phyloP scores from a whole-genome alignment of 1,284 basidiomycete genomes.

The Coniferiporia weirii region DNA sequence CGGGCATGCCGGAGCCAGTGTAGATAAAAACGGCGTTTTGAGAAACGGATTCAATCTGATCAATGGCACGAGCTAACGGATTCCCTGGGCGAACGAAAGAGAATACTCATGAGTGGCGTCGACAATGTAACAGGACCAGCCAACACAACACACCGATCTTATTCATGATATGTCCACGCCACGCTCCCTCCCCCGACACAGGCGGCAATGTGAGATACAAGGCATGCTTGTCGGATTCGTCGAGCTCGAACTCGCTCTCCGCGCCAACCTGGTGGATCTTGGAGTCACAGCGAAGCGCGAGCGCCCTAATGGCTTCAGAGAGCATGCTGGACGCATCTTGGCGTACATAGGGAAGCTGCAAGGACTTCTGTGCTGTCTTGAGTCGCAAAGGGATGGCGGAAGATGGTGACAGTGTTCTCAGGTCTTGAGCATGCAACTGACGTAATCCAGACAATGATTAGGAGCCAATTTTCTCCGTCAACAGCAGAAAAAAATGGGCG shows the following conservation, averaged over 20 bases:
- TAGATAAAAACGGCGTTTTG: conserved; percentile 61
- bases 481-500: conserved; percentile 23
- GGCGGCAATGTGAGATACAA: conserved; percentile 51
- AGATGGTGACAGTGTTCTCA: conserved; percentile 49
- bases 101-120: not conserved
- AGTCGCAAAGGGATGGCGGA: conserved; percentile 45
- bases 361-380: conserved; percentile 42
- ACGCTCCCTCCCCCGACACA: conserved; percentile 36
- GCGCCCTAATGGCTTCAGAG: conserved; percentile 34
- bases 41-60: conserved; percentile 41
- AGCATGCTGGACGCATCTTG: conserved; percentile 24
- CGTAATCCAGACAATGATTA: not conserved
- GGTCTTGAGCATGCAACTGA: conserved; percentile 66
- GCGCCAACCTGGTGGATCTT: not conserved
- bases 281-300: conserved; percentile 51
- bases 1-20: conserved; percentile 40
- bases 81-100: conserved; percentile 5
- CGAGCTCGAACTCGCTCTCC: conserved; percentile 27
- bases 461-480: conserved; percentile 2
- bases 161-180: conserved; percentile 42
- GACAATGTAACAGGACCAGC: not conserved
- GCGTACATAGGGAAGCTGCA: conserved; percentile 60
- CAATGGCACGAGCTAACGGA: conserved; percentile 42
- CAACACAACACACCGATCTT: conserved; percentile 44
- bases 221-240: conserved; percentile 47